Conservation (phyloP, 1,284 basidiomycete species). For the Albatrellus sp. region DNA sequence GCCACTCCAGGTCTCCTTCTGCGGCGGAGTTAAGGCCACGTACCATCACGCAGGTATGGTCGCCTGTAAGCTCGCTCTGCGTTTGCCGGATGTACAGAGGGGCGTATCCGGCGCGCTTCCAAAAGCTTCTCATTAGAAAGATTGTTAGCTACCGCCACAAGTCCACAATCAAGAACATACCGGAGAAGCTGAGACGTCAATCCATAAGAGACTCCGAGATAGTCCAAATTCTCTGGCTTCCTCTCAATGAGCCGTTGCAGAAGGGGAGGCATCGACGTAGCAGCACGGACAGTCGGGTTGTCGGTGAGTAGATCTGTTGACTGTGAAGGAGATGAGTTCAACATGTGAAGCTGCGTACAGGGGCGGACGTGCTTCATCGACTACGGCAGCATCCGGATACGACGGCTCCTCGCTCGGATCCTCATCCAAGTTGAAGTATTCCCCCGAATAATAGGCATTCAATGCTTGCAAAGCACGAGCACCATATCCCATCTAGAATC, state of each 20-base stretch:
- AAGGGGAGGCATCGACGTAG: slow-evolving; percentile 81
- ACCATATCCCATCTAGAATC: slow-evolving; percentile 89
- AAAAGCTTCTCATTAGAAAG: slow-evolving; percentile 48
- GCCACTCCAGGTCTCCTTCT: slow-evolving; percentile 62
- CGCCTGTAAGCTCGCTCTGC: slow-evolving; percentile 90
- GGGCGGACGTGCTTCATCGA: slow-evolving; percentile 42
- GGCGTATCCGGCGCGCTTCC: slow-evolving; percentile 88
- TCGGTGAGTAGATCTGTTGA: slow-evolving; percentile 58
- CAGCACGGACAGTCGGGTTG: slow-evolving; percentile 62
- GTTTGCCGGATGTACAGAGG: slow-evolving; percentile 94
- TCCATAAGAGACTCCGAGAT: slow-evolving; percentile 94
- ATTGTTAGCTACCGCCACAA: background rate
- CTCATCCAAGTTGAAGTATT: slow-evolving; percentile 86
- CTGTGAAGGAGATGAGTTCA: slow-evolving; percentile 14
- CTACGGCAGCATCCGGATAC: slow-evolving; percentile 48
- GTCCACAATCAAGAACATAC: slow-evolving; percentile 18
- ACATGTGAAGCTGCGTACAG: background rate
- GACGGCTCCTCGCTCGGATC: slow-evolving; percentile 36
- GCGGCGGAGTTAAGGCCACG: slow-evolving; percentile 65
- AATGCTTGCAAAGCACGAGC: slow-evolving; percentile 82
- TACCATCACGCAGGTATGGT: slow-evolving; percentile 92
- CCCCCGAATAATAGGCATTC: slow-evolving; percentile 86
- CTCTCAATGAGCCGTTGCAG: slow-evolving; percentile 86
- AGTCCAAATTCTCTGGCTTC: slow-evolving; percentile 87
- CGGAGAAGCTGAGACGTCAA: slow-evolving; percentile 81